Base-by-base conservation (phyloP, 129 eudicot genomes). In the Sambucus nigra region DNA sequence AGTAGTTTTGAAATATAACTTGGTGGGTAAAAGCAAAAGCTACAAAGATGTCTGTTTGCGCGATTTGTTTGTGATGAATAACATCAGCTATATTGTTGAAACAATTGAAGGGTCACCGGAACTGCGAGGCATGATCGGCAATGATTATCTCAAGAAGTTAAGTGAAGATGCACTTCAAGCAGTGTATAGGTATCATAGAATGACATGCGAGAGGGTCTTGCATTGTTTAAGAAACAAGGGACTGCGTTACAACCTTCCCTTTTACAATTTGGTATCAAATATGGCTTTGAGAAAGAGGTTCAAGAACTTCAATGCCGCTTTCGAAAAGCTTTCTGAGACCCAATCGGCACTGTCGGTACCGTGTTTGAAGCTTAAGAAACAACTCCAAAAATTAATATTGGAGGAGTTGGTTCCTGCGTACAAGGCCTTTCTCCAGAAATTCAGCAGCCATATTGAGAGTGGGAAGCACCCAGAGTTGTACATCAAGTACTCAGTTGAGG, bases 131-230 rank as follows among this genome's bases (percentile, higher is more conserved):
- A 19, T 47, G 55, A 61, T 61, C 4, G 66, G 66, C 9, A 47
- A 61, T 15, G 47, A 14, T 4, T 61, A 8, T 8, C 5, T 22
- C 20, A 61, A 14, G n/a, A 47, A 47, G 25, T 13, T 46, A 15
- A 18, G 1, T 4, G 15, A 46, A 20, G 20, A 46, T 7, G 64
- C 16, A 1, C 4, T 31, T 29, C 67, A 59, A 25, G 33, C 20
- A 1, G 31, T 19, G 7, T 13, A 44, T 11, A 28, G 7, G 41
- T 61, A 47, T 49, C 46, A 17, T 1, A 49, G 48, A 22, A 13
- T 26, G 1, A 45, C 56, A 20, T 61, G 56, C 32, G 56, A 69
- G 27, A 61, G 42, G 31, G 45, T 61, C 22, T 13, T 61, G 31
- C 24, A 47, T 14, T 47, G 55, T 32, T 47, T 61, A 6, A 23